Base-by-base conservation (phyloP, 179 eudicot species). In the Drosera spatulata region DNA sequence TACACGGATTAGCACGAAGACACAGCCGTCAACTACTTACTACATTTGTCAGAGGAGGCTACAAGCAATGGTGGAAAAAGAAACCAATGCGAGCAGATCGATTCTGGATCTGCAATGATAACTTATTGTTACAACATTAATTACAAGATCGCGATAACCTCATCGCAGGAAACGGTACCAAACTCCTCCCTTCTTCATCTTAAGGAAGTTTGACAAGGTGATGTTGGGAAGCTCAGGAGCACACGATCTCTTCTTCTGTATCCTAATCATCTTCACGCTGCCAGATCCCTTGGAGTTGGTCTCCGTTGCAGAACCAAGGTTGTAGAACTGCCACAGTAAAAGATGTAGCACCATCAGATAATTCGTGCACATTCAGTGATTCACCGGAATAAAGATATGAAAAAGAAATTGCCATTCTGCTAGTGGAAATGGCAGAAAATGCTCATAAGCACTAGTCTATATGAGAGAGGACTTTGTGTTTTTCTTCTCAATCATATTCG, bases 181-280 rank as follows among this genome's bases (percentile, higher is more conserved):
- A 53, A 66, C 63, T 57, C 98, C 98, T 67, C 77, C 87, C 71
- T 82, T 91, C 5, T 85, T 83, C 98, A 84, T 82, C 63, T 74
- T 84, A 60, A 91, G 82, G 70, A 82, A 91, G 47, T 80, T 82
- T 77, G 82, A 74, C 43, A 91, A 82, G 37, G 96, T 85, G 55
- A 88, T 76, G 68, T 72, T 82, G 42, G 95, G 91, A 51, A 84
- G 67, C 55, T 82, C 82, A 2, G n/a, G 37, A 2, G 69, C 52
- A 39, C 70, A 77, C 3, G 76, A 68, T 67, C 73, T 85, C 73
- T 82, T 91, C 77, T 79, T 91, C 82, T 69, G 84, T 64, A 89
- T 82, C 75, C 64, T 86, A 0, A 86, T 93, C 73, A 56, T 79
- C 80, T 89, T 93, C 75, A 71, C 55, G 56, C 46, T 52, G 68